Percentiles rank a stretch among this genome's conserved stretches.
Evolutionary conservation across 208 protist species (phyloP).

Genomic region (Leishmania braziliensis): DNA sequence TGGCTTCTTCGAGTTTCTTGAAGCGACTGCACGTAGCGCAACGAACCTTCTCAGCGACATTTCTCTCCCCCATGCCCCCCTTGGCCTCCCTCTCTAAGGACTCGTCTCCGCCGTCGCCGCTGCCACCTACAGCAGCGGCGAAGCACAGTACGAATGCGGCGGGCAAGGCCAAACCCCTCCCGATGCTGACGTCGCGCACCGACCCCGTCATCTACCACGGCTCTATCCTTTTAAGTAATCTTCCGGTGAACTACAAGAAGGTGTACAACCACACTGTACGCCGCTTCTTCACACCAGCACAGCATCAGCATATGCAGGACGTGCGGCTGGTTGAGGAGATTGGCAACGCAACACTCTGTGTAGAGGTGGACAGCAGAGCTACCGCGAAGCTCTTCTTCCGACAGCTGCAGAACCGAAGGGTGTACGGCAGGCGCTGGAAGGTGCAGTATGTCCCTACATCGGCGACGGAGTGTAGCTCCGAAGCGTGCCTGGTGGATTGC

Average conservation of each 20-base stretch:
- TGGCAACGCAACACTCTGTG: constrained; percentile 69
- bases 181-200: constrained; percentile 4
- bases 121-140: neutral
- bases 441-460: constrained; percentile 61
- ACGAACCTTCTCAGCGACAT: neutral
- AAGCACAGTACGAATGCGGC: constrained; percentile 1
- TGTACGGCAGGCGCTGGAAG: constrained; percentile 81
- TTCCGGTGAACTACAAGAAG: constrained; percentile 61
- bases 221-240: constrained; percentile 63
- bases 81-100: neutral
- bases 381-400: constrained; percentile 55
- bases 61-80: neutral
- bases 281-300: constrained; percentile 47
- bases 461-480: constrained; percentile 31
- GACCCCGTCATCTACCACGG: constrained; percentile 54
- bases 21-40: neutral
- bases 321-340: constrained; percentile 69
- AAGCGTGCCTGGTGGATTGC: constrained; percentile 76
- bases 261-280: constrained; percentile 71
- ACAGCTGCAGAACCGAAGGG: constrained; percentile 70
- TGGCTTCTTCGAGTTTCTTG: neutral
- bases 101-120: neutral
- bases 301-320: constrained; percentile 34
- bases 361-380: constrained; percentile 64
- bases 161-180: neutral